Evolutionary conservation across 2,329 filamentous ascomycete genomes (phyloP).

Genomic region (Paramyrothecium sp.): DNA sequence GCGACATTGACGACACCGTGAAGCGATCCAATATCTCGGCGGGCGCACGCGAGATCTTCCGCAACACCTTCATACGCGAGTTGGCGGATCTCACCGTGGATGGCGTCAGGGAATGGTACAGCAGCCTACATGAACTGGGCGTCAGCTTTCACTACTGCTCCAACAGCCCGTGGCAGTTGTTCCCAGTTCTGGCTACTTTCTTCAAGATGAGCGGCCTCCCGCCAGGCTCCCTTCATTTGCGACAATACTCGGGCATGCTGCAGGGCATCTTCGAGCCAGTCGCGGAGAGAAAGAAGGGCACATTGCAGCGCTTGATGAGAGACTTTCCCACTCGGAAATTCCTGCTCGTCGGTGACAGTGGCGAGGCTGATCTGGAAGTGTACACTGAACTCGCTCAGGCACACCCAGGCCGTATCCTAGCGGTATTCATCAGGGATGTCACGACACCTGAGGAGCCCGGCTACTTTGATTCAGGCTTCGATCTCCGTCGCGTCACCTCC

Average conservation of each 20-base stretch:
- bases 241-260: constrained; percentile 95
- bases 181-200: constrained; percentile 81
- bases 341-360: constrained; percentile 90
- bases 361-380: constrained; percentile 94
- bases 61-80: constrained; percentile 91
- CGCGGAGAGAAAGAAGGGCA: constrained; percentile 88
- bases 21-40: constrained; percentile 89
- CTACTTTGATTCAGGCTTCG: constrained; percentile 71
- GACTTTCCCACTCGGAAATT: constrained; percentile 92
- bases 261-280: constrained; percentile 98
- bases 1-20: constrained; percentile 96
- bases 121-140: constrained; percentile 70
- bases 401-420: constrained; percentile 79
- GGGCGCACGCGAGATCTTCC: constrained; percentile 90
- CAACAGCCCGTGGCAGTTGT: constrained; percentile 99
- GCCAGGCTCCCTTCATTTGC: constrained; percentile 87
- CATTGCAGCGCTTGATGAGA: constrained; percentile 77
- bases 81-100: constrained; percentile 78
- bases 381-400: constrained; percentile 90
- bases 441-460: constrained; percentile 70
- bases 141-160: constrained; percentile 96
- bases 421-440: constrained; percentile 92
- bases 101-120: constrained; percentile 90
- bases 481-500: constrained; percentile 22
- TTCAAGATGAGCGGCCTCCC: constrained; percentile 81